Evolutionary conservation across 1,284 basidiomycete species (phyloP).

Genomic region (Thecaphora thlaspeos): DNA sequence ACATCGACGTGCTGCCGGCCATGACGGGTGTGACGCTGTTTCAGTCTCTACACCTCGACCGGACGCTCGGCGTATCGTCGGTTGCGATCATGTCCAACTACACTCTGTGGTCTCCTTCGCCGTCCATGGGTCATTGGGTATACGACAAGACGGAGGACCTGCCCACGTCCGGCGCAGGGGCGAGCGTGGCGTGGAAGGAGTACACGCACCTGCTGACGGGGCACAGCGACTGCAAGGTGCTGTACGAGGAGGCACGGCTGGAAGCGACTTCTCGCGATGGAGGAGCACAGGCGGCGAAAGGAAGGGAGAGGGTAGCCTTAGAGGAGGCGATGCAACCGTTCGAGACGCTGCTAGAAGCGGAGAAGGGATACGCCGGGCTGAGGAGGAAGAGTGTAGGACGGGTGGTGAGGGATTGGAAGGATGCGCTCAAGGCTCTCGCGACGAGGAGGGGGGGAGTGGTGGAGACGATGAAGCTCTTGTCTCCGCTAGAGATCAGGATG

Average conservation of each 20-base stretch:
- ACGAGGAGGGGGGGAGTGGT: too few species aligned
- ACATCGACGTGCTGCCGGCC: conserved; percentile 77
- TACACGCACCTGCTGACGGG: conserved; percentile 38
- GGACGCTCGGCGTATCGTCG: conserved; percentile 1
- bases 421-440: too few species aligned
- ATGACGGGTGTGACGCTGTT: conserved; percentile 90
- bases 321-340: conserved; percentile 17
- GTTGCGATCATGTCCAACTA: conserved; percentile 3
- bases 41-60: conserved; percentile 66
- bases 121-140: conserved; percentile 12
- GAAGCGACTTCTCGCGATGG: too few species aligned
- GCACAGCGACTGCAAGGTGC: conserved; percentile 13
- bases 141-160: conserved; percentile 52
- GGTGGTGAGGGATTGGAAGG: too few species aligned
- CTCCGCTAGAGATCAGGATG: too few species aligned
- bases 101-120: neutral
- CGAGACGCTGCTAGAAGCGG: conserved; percentile 8
- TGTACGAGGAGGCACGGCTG: neutral
- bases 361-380: conserved; percentile 12
- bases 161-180: conserved; percentile 6
- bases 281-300: too few species aligned
- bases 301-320: neutral
- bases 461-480: too few species aligned
- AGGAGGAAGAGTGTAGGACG: conserved; percentile 8
- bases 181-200: conserved; percentile 11